Conservation (phyloP, 2,329 filamentous ascomycete genomes). For the Phoma sp. region DNA sequence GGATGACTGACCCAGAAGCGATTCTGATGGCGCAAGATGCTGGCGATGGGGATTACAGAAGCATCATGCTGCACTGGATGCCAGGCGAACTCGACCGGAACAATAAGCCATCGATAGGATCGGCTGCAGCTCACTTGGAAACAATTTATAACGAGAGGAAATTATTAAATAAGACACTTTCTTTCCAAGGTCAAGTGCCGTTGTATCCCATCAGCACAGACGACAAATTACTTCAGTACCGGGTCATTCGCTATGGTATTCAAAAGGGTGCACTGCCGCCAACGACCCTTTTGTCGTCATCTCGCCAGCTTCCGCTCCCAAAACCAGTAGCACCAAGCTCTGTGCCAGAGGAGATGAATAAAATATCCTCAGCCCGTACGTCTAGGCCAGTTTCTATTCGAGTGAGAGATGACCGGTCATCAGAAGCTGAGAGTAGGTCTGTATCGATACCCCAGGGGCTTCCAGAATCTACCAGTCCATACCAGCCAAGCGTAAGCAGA, state of each 20-base stretch:
- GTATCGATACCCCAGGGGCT: too few relatives aligned
- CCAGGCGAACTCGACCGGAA: slow-evolving; percentile 15
- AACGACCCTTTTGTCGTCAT: not conserved
- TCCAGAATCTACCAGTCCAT: too few relatives aligned
- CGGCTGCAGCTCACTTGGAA: slow-evolving; percentile 17
- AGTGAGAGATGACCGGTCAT: too few relatives aligned
- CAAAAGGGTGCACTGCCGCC: not conserved
- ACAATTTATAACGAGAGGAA: slow-evolving; percentile 21
- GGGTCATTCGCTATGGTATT: not conserved
- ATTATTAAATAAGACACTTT: slow-evolving; percentile 17
- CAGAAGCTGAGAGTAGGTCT: too few relatives aligned
- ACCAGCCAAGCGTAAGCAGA: too few relatives aligned
- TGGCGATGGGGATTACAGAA: slow-evolving; percentile 11
- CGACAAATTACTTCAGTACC: not conserved
- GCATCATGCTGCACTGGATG: slow-evolving; percentile 26
- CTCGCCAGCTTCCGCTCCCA: too few relatives aligned
- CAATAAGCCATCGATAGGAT: slow-evolving; percentile 10
- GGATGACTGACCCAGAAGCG: slow-evolving; percentile 21
- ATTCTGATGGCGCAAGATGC: slow-evolving; percentile 21
- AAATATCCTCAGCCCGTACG: not conserved
- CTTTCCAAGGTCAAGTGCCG: slow-evolving; percentile 20
- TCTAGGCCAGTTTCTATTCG: too few relatives aligned
- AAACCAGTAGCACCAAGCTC: rapidly evolving
- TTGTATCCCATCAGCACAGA: slow-evolving; percentile 17
- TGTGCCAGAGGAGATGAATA: not conserved